Base-by-base conservation (phyloP, 352 stramenopile genomes). In the Phytophthora cajani region DNA sequence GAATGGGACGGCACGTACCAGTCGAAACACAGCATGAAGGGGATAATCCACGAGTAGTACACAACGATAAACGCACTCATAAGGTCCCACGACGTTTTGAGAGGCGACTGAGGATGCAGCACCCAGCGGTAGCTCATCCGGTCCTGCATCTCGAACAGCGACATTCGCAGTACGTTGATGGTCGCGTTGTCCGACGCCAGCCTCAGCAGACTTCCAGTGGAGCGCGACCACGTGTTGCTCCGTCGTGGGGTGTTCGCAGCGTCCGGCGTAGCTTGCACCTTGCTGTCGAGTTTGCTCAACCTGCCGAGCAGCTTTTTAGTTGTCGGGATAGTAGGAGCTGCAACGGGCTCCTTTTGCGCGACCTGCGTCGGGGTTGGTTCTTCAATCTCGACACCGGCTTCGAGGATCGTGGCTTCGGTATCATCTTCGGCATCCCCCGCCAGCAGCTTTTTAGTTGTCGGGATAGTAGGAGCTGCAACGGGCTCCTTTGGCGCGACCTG, bases 21-120 rank as follows among this genome's bases (percentile, higher is more conserved):
- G n/a, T 89, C 80, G 46, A 90, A 91, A 54, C 81, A 82, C 25
- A 91, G 64, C 82, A 89, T 85, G 67, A 90, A 87, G 8, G 84
- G 81, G 33, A 89, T 82, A 55, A 90, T 86, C 81, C 84, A 91
- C 62, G 81, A 89, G 73, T 91, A 91, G 71, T 84, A 89, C 25
- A 90, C 69, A n/a, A 91, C 84, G 14, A 82, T 63, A 17, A 75
- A 2, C 0, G 81, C 84, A 65, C 81, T 90, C 9, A 86, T 25
- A 9, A 91, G 60, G 59, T 91, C 81, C 84, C 81, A 91, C n/a
- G 70, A 21, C 1, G 79, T 76, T 62, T 91, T 89, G 53, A 82
- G 58, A 17, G 62, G 54, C 8, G 80, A 90, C 44, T 85, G 67
- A 12, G 79, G 82, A 59, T 90, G 84, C 27, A 90, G 56, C 11